phyloP scores from a whole-genome alignment of 164 flowering plant species.

The Vitis amurensis region DNA sequence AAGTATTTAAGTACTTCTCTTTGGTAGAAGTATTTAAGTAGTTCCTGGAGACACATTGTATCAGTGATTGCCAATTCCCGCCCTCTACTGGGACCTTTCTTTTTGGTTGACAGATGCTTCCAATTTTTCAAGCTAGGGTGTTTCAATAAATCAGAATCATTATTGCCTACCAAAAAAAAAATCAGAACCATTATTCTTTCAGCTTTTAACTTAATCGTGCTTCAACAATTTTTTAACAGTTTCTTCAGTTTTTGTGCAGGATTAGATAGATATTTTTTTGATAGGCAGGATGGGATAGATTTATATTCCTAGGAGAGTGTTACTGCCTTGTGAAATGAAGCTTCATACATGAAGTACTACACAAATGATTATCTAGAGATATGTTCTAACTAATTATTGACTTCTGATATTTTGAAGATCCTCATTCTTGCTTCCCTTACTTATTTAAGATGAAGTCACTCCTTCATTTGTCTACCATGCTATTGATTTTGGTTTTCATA shows the following conservation, averaged over 20 bases:
- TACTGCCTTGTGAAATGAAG: background rate
- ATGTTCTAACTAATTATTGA: background rate
- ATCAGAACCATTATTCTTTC: background rate
- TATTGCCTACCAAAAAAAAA: too few species aligned
- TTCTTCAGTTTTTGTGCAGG: too few species aligned
- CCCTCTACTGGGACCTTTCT: background rate
- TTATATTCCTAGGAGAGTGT: background rate
- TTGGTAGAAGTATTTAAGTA: too few species aligned
- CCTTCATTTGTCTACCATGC: background rate
- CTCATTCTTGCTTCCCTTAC: background rate
- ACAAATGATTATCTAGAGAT: background rate
- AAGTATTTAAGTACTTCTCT: too few species aligned
- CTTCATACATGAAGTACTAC: background rate
- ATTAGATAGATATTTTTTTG: too few species aligned
- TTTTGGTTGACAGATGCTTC: background rate
- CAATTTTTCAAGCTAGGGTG: too few species aligned
- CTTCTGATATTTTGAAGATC: background rate
- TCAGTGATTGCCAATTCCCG: background rate
- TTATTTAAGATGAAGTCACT: background rate
- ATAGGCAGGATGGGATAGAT: too few species aligned
- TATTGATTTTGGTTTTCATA: background rate
- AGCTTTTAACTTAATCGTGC: background rate
- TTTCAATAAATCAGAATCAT: too few species aligned
- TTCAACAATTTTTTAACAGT: too few species aligned
- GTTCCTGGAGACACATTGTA: background rate